Base-by-base conservation (phyloP, 768 basidiomycete species). In the Exsudoporus frostii region DNA sequence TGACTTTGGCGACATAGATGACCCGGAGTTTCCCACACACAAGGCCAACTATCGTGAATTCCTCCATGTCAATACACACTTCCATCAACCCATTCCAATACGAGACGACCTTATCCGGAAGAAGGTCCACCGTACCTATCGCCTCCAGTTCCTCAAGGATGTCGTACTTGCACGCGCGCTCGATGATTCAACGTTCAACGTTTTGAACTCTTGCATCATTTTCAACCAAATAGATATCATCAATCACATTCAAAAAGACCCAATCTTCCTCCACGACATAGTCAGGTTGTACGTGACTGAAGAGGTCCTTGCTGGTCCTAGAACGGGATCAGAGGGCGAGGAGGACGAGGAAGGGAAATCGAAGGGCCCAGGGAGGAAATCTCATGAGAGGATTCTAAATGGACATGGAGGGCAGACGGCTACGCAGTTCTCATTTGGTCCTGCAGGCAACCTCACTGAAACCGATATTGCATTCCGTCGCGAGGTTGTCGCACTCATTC, bases 221-320 rank as follows among this genome's bases (percentile, higher is more conserved):
- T 98, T 95, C 81, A 97, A 98, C 73, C 96, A 99, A 69, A 93
- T 96, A 63, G 97, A 99, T 71, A 98, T 99, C 65, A 94, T 99
- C 64, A 83, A 79, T 45, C 85, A 96, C 65, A 81, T 98, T 32
- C 90, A 93, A 66, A 80, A 78, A 52, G 90, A 97, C 61, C 79
- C 79, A 2, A 66, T 71, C 11, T 90, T 98, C 67, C 75, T 98
- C 33, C 77, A 79, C 32, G 88, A 93, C 44, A 79, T 98, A 14
- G 88, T 96, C 33, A 73, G 76, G 40, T 70, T 90, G 37, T 90
- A 91, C 67, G 83, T 88, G 46, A 83, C 86, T 58, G 86, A 87
- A 54, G 84, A 85, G 52, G 78, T 86, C 70, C 65, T 85, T 55
- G 72, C 70, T 36, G 76, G 76, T 24, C 71, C 70, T 33, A 71